A percentile compares a stretch with the other conserved stretches of the same genome.
Evolutionary conservation across 805 yeast genomes (phyloP).

Genomic region (Sugiyamaella qingdaonensis): DNA sequence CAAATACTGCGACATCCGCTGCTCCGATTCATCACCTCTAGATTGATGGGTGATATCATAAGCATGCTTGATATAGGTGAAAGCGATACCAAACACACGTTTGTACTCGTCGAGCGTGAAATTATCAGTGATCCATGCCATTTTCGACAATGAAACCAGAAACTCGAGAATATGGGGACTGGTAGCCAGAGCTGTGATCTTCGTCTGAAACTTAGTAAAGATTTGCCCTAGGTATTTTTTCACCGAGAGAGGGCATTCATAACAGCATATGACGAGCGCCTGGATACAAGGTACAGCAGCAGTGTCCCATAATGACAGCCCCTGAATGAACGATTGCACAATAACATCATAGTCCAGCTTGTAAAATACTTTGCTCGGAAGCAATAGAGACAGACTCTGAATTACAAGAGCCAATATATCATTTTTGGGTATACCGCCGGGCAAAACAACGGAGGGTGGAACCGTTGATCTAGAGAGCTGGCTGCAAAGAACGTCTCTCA

Average conservation of each 20-base stretch:
- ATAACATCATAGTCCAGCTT: conserved; percentile 59
- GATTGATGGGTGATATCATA: conserved; percentile 38
- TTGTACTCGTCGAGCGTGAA: conserved; percentile 74
- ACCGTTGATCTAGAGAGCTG: conserved; percentile 43
- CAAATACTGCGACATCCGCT: conserved; percentile 53
- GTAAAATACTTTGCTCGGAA: conserved; percentile 46
- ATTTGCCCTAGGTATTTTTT: conserved; percentile 66
- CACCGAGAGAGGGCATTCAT: conserved; percentile 70
- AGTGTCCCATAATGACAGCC: conserved; percentile 64
- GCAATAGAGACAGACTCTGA: conserved; percentile 55
- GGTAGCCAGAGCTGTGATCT: conserved; percentile 65
- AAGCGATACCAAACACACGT: conserved; percentile 77
- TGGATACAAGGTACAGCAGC: conserved; percentile 77
- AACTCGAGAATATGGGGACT: conserved; percentile 75
- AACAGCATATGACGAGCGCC: conserved; percentile 70
- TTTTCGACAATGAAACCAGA: conserved; percentile 57
- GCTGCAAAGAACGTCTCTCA: conserved; percentile 51
- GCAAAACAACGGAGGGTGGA: conserved; percentile 42
- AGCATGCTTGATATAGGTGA: conserved; percentile 71
- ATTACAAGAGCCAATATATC: conserved; percentile 65
- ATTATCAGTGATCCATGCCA: conserved; percentile 63
- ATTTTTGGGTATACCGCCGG: conserved; percentile 46
- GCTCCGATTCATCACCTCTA: conserved; percentile 44
- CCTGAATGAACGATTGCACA: conserved; percentile 52
- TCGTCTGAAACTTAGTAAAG: conserved; percentile 67